Conservation (phyloP, 345 rosid species). For the Punica granatum region DNA sequence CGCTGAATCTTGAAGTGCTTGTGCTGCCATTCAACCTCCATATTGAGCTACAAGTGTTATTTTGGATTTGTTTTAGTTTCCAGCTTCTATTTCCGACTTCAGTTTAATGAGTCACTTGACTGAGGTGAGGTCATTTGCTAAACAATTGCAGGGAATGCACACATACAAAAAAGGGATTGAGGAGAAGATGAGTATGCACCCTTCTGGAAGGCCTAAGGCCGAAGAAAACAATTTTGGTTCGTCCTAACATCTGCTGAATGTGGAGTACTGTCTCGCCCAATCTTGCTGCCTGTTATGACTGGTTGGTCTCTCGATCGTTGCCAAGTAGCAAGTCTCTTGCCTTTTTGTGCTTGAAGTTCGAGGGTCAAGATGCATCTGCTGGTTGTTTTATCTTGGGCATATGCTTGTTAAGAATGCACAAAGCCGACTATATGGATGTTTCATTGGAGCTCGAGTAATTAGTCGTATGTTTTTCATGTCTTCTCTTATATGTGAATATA, state of each 20-base stretch:
- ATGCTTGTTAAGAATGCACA: slow-evolving; percentile 27
- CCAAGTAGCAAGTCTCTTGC: slow-evolving; percentile 10
- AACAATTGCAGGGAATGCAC: neutral
- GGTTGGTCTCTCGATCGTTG: neutral
- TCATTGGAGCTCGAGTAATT: slow-evolving; percentile 24
- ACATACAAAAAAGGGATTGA: neutral
- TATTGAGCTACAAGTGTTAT: neutral
- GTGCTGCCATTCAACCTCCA: neutral
- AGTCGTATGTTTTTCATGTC: slow-evolving; percentile 21
- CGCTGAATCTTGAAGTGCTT: neutral
- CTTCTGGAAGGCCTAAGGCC: slow-evolving; percentile 4
- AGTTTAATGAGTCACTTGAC: neutral
- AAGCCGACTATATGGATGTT: slow-evolving; percentile 16
- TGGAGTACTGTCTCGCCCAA: neutral
- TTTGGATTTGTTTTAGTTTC: neutral
- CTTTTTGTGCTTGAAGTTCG: slow-evolving; percentile 9
- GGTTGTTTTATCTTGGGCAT: slow-evolving; percentile 36
- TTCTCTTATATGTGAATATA: slow-evolving; percentile 48
- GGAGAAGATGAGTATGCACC: neutral
- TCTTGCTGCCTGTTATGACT: neutral
- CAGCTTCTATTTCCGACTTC: neutral
- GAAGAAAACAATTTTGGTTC: slow-evolving; percentile 10
- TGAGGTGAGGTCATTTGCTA: neutral
- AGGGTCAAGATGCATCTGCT: slow-evolving; percentile 33
- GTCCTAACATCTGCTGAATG: slow-evolving; percentile 1